These are phyloP conservation scores for Avena eriantha DNA, from an alignment of 176 grass and related monocot genomes.

Conservation along the genomic window DNA sequence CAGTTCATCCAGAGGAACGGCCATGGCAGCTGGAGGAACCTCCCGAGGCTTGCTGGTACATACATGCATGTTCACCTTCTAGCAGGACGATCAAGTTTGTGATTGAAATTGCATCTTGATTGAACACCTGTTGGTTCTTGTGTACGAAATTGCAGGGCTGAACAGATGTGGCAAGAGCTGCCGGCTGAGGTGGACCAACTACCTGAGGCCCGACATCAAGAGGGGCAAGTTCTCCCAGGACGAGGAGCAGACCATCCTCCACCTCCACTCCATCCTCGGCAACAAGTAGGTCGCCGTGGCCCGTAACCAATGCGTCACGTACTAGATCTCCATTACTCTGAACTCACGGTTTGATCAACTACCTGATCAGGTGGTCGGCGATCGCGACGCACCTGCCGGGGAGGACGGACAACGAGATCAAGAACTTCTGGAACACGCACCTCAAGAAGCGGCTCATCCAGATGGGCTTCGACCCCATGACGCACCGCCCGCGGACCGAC, in stretches of 20 bases:
- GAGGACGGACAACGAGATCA: constrained; percentile 89
- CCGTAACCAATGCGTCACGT: not conserved
- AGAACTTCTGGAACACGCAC: constrained; percentile 97
- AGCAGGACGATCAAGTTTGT: not conserved
- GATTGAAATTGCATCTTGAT: not conserved
- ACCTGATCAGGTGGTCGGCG: constrained; percentile 63
- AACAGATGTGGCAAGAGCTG: constrained; percentile 93
- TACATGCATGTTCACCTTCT: not conserved
- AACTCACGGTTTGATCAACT: not conserved
- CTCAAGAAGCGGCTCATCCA: constrained; percentile 89
- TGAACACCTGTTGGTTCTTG: not conserved
- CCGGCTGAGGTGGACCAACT: constrained; percentile 89
- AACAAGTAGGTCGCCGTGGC: constrained; percentile 58
- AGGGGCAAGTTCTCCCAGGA: constrained; percentile 21
- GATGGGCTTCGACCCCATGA: constrained; percentile 98
- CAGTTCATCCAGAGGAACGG: constrained; percentile 76
- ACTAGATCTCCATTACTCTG: constrained; percentile 3
- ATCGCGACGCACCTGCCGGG: constrained; percentile 79
- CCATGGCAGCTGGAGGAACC: constrained; percentile 85
- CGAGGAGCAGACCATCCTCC: not conserved
- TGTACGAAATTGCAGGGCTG: constrained; percentile 50
- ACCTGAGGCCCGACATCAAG: constrained; percentile 87
- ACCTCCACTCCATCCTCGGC: constrained; percentile 53
- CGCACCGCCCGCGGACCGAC: constrained; percentile 80
- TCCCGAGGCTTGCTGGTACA: constrained; percentile 77